Evolutionary conservation across 257 asterid species (phyloP), one percentile per base, ranked within the genome.

Genomic region (Solanum tarijense): DNA sequence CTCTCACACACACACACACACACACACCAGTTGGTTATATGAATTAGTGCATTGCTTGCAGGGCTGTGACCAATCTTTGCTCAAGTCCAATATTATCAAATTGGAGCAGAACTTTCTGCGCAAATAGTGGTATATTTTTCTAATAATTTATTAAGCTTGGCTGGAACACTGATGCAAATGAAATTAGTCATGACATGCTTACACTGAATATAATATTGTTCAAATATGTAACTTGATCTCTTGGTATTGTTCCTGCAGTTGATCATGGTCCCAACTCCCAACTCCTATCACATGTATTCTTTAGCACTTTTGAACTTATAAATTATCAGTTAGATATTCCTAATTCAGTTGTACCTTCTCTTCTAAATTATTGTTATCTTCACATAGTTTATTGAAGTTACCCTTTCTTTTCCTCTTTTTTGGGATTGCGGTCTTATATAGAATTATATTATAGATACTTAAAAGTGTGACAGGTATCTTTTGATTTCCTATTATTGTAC

Each of bases 101-200:
- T 6, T 89, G 92, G 95, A 91, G 91, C 92, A 93, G 95, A 90
- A 43, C 94, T 46, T 95, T 93, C 92, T 92, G 98, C 89, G 93
- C 98, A 27, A 94, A 81, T 29, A 88, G 90, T 83, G 99, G 98
- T 96, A 94, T 58, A 60, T 78, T 73, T 72, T 34, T 73, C 11
- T 48, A 21, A 43, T 21, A 48, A 36, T 25, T 11, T 71, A 71
- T 71, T 32, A 73, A 27, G 29, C 34, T 86, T 86, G 20, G 20
- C 84, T 86, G 68, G 81, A 71, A 46, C 39, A 13, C 75, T 13
- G 20, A 86, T 78, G 35, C 55, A n/a, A 43, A 86, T 71, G 72
- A 66, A 18, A 41, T 86, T 86, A 25, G 16, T 48, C 68, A 81
- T 9, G 68, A 86, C 32, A 34, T 71, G 16, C 34, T 23, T 72